These are phyloP conservation scores for Isatis tinctoria DNA, from an alignment of 345 rosid species.

Conservation along the genomic window DNA sequence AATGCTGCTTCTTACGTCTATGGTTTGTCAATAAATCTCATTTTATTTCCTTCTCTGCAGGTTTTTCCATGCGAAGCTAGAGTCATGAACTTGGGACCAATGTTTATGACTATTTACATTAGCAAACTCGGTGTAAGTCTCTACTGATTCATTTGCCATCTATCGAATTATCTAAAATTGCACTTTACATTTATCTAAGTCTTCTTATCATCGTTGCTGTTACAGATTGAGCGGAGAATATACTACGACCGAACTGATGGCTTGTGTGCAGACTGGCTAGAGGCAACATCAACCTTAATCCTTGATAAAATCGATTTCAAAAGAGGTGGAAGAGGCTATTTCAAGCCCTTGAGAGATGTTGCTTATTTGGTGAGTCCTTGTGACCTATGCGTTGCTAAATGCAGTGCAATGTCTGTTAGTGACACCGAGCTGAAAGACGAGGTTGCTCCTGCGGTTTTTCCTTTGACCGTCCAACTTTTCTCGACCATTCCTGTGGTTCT, in stretches of 20 bases:
- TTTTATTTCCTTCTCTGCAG: conserved; percentile 40
- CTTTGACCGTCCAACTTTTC: conserved; percentile 57
- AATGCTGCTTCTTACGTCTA: neutral
- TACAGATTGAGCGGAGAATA: conserved; percentile 78
- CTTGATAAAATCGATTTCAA: conserved; percentile 43
- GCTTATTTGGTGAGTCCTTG: conserved; percentile 53
- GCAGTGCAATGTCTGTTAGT: conserved; percentile 17
- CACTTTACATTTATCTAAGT: neutral
- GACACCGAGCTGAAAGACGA: conserved; percentile 19
- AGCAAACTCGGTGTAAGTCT: conserved; percentile 68
- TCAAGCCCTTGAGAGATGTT: conserved; percentile 50
- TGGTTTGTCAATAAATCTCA: neutral
- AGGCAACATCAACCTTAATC: conserved; percentile 76
- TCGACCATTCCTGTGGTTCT: conserved; percentile 83
- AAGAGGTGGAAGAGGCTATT: conserved; percentile 40
- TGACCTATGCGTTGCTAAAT: conserved; percentile 35
- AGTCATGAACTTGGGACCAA: conserved; percentile 80
- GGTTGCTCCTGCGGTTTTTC: conserved; percentile 57
- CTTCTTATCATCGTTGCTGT: neutral
- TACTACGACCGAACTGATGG: conserved; percentile 80
- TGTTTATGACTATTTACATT: conserved; percentile 82
- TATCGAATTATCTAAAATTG: neutral
- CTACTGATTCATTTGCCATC: neutral
- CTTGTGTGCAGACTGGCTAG: conserved; percentile 71
- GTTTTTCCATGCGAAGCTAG: conserved; percentile 67